These are phyloP conservation scores for Cucurbitaria berberidis DNA, from an alignment of 2,329 filamentous ascomycete species.

Conservation along the genomic window DNA sequence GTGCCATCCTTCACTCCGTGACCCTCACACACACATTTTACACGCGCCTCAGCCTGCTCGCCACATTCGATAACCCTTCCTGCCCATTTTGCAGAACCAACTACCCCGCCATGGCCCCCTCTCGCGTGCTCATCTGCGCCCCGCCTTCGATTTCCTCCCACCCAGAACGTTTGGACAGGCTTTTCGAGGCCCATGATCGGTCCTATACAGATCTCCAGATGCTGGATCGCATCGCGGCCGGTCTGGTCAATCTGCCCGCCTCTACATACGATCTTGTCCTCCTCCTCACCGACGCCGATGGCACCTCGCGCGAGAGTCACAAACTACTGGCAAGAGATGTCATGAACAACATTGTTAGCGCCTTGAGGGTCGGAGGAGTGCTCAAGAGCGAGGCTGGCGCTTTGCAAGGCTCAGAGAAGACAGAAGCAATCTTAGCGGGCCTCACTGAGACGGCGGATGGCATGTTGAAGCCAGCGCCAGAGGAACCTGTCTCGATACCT, in stretches of 20 bases:
- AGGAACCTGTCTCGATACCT: conserved; percentile 63
- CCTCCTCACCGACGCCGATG: conserved; percentile 79
- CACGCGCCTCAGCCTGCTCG: not conserved
- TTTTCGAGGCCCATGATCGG: conserved; percentile 77
- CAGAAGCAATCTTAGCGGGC: conserved; percentile 86
- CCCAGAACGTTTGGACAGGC: conserved; percentile 73
- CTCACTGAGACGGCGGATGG: conserved; percentile 68
- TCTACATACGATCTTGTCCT: conserved; percentile 84
- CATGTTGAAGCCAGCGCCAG: conserved; percentile 75
- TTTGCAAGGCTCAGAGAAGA: conserved; percentile 62
- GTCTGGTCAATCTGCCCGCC: conserved; percentile 76
- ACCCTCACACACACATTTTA: not conserved
- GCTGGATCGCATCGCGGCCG: conserved; percentile 89
- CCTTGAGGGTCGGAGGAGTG: conserved; percentile 72
- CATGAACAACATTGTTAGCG: conserved; percentile 70
- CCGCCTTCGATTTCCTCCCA: conserved; percentile 89
- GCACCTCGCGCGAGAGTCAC: conserved; percentile 65
- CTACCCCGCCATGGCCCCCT: conserved; percentile 40
- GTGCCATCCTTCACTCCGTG: conserved; percentile 10
- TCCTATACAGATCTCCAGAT: conserved; percentile 88
- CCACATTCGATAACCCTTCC: not conserved
- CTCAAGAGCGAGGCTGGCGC: conserved; percentile 72
- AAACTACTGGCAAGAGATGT: conserved; percentile 71
- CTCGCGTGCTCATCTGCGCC: conserved; percentile 80
- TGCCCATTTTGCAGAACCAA: not conserved